Base-by-base conservation (phyloP, 2,329 filamentous ascomycete genomes). In the Orbilia javanica region DNA sequence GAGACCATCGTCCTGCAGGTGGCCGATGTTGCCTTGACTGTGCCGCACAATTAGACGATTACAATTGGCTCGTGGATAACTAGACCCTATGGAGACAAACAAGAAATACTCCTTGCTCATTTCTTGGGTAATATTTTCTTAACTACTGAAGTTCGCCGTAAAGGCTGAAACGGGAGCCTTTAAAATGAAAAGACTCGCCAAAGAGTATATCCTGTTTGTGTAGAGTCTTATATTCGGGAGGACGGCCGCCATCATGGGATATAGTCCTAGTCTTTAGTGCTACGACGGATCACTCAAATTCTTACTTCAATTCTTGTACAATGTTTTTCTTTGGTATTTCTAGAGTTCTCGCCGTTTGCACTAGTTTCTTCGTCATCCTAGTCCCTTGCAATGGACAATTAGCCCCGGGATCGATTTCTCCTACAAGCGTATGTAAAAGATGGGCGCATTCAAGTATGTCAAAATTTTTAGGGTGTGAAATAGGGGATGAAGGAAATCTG, bases 371-470 rank as follows among this genome's bases (percentile, higher is more conserved):
- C 5, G 18, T 29, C 15, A 4, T 39, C 36, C 42, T 31, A 7
- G 42, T 36, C n/a, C 42, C 44, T 18, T 65, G 39, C 20, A 34
- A 42, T 42, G 64, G 48, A 53, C 46, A 73, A 27, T 8, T 11
- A 36, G 15, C 27, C 8, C 52, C 64, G 8, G 65, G 65, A 5
- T 29, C 65, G n/a, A 20, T 31, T 29, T 76, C 65, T n/a, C 7
- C 4, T 6, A 25, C 53, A 7, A n/a, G 29, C 4, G 44, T 39
- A 4, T 76, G 72, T 44, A 29, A 39, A 44, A 44, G 64, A 65
- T 76, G 66, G 65, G 46, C 34, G 1, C 72, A 76, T 31, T 44
- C 72, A 31, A 76, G 72, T 76, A 70, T 15, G 42, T 29, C 22
- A 11, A 39, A 15, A 15, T 39, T 15, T 3, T 15, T 2, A 13